A percentile compares a stretch with the other conserved stretches of the same genome.
phyloP scores from a whole-genome alignment of 2,329 filamentous ascomycete species.

The Cyanodermella asteris region DNA sequence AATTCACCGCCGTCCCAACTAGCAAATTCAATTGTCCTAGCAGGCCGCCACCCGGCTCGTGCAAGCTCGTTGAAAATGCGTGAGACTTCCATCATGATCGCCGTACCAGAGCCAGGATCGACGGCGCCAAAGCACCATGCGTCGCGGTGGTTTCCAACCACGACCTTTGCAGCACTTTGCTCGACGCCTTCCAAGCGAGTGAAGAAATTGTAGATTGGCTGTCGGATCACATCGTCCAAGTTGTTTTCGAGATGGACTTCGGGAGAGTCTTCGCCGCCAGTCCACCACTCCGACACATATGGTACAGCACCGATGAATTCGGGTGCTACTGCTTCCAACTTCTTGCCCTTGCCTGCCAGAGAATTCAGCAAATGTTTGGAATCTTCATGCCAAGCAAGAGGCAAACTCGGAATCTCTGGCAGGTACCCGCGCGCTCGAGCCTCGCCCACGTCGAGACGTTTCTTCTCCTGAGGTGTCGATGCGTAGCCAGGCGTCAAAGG shows the following conservation, averaged over 20 bases:
- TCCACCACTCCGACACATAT: slow-evolving; percentile 61
- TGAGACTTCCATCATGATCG: slow-evolving; percentile 73
- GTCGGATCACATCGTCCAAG: slow-evolving; percentile 62
- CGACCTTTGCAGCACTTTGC: slow-evolving; percentile 28
- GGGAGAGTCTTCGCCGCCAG: slow-evolving; percentile 53
- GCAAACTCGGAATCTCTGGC: slow-evolving; percentile 89
- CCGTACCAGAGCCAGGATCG: slow-evolving; percentile 72
- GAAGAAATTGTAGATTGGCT: slow-evolving; percentile 82
- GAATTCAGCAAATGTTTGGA: slow-evolving; percentile 58
- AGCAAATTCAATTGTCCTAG: slow-evolving; percentile 89
- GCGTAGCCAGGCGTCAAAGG: slow-evolving; percentile 79
- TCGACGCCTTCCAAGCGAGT: slow-evolving; percentile 70
- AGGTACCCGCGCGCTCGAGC: no score
- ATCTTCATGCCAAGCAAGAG: slow-evolving; percentile 74
- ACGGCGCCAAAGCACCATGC: slow-evolving; percentile 75
- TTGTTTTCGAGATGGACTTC: slow-evolving; percentile 64
- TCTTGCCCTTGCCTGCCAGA: slow-evolving; percentile 51
- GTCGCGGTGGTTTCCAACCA: slow-evolving; percentile 85
- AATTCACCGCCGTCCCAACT: slow-evolving; percentile 93
- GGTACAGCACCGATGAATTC: slow-evolving; percentile 56
- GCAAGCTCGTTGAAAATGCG: slow-evolving; percentile 64
- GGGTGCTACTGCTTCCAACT: slow-evolving; percentile 31
- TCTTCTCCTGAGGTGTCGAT: slow-evolving; percentile 23
- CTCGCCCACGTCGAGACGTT: slow-evolving; percentile 46
- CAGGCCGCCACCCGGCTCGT: slow-evolving; percentile 61